Conservation (phyloP, 805 yeast genomes). For the Candida suzukii region DNA sequence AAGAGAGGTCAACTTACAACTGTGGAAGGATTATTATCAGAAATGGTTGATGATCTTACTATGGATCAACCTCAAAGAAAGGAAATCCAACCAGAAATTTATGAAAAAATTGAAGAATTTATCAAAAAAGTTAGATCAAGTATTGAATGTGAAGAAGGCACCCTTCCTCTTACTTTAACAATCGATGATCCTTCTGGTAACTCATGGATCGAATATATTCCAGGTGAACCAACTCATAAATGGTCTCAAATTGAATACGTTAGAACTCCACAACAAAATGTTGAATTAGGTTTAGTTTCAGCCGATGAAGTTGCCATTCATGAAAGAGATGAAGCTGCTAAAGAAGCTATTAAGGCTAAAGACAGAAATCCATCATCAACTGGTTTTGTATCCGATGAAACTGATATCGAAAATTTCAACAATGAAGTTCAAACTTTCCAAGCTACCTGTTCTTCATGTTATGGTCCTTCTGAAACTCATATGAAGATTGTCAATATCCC, state of each 20-base stretch:
- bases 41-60: constrained; percentile 75
- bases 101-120: constrained; percentile 68
- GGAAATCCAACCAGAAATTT: constrained; percentile 63
- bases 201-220: constrained; percentile 88
- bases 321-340: constrained; percentile 31
- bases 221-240: constrained; percentile 82
- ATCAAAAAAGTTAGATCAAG: constrained; percentile 52
- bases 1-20: constrained; percentile 90
- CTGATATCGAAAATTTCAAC: constrained; percentile 76
- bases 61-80: constrained; percentile 79
- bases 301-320: constrained; percentile 56
- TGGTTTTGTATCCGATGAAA: constrained; percentile 61
- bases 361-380: constrained; percentile 34
- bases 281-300: constrained; percentile 71
- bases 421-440: constrained; percentile 91
- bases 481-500: constrained; percentile 97
- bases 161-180: constrained; percentile 69
- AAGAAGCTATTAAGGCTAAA: constrained; percentile 13
- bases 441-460: constrained; percentile 91
- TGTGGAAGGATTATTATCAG: constrained; percentile 80
- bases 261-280: constrained; percentile 86
- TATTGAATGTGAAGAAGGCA: constrained; percentile 58
- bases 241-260: constrained; percentile 81
- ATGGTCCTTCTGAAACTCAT: constrained; percentile 76
- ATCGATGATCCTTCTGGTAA: constrained; percentile 96